These are phyloP conservation scores for Larix kaempferi DNA, from an alignment of 75 land plant species.

Conservation along the genomic window DNA sequence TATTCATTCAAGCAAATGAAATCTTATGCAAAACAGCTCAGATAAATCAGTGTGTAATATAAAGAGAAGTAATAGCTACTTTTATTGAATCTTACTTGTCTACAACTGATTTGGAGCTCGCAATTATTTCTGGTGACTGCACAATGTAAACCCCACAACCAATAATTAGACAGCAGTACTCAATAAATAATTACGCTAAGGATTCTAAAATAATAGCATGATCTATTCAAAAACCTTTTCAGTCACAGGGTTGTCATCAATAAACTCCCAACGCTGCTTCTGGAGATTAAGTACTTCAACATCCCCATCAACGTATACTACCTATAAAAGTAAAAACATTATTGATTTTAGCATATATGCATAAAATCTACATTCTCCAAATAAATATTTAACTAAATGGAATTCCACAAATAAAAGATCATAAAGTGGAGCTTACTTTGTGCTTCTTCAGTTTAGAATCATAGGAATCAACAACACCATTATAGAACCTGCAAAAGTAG, in stretches of 20 bases:
- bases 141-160: not conserved
- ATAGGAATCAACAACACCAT: constrained; percentile 1
- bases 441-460: constrained; percentile 2
- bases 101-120: not conserved
- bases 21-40: no score
- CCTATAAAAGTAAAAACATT: not conserved
- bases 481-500: not conserved
- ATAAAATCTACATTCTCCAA: not conserved
- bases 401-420: not conserved
- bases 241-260: not conserved
- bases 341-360: not conserved
- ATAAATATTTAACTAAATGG: not conserved
- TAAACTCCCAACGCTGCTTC: not conserved
- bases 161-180: not conserved
- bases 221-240: not conserved
- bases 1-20: no score
- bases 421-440: not conserved
- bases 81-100: constrained; percentile 2
- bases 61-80: no score
- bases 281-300: constrained; percentile 6
- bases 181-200: not conserved
- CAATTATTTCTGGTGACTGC: not conserved
- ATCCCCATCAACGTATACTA: constrained; percentile 1
- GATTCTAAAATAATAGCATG: not conserved
- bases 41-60: no score